These are phyloP conservation scores for Mitragyna speciosa DNA, from an alignment of 257 asterid genomes.

Conservation along the genomic window DNA sequence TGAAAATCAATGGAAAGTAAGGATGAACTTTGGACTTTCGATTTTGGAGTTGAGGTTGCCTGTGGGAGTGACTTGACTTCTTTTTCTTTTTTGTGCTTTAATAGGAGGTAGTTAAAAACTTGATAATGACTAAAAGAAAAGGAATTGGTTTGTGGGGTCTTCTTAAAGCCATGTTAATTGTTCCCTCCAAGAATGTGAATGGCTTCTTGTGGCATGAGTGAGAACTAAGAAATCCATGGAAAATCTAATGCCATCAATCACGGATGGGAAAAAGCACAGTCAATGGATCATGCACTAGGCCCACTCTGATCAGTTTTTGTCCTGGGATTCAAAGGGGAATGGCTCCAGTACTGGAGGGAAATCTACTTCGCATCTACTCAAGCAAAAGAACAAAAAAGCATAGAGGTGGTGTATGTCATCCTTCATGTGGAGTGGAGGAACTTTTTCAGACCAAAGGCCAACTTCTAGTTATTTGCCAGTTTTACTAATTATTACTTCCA, in stretches of 20 bases:
- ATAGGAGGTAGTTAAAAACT: conserved; percentile 26
- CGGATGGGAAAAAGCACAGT: conserved; percentile 21
- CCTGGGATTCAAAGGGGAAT: background rate
- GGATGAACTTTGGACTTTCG: too few species aligned
- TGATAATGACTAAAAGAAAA: conserved; percentile 25
- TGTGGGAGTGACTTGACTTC: conserved; percentile 1
- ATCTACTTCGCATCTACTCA: too few species aligned
- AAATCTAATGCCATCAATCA: conserved; percentile 36
- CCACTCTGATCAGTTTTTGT: background rate
- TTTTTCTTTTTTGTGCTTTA: background rate
- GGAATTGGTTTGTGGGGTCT: conserved; percentile 23
- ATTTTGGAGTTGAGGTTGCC: too few species aligned
- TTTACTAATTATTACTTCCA: too few species aligned
- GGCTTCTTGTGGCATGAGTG: conserved; percentile 21
- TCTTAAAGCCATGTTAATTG: conserved; percentile 3
- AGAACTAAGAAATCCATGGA: conserved; percentile 30
- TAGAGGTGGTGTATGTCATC: too few species aligned
- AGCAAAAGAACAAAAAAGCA: too few species aligned
- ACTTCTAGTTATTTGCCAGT: too few species aligned
- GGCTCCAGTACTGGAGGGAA: background rate
- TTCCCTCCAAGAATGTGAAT: conserved; percentile 21
- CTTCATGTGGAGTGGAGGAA: too few species aligned
- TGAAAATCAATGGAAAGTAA: background rate
- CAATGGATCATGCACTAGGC: conserved; percentile 15
- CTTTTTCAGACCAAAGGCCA: too few species aligned